Base-by-base conservation (phyloP, 257 asterid genomes). In the Solanum tarijense region DNA sequence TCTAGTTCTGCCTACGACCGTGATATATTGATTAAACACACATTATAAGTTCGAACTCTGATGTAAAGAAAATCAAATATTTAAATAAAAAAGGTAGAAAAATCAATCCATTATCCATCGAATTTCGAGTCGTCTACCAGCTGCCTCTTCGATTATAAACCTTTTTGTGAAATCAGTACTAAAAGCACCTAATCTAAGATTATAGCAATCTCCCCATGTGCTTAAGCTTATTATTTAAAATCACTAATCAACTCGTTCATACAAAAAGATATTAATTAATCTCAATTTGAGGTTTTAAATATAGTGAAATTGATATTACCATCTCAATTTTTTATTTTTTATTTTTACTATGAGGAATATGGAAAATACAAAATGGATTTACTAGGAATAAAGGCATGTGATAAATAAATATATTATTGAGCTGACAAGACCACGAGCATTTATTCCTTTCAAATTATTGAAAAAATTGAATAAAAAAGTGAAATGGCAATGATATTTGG, bases 181-280 rank as follows among this genome's bases (percentile, higher is more conserved):
- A 18, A 68, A 83, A 86, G 79, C 46, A 83, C 82, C 79, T 83
- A 87, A 32, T 46, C 74, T 55, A n/a, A 29, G 86, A 72, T 83
- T 74, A 43, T 32, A 52, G 7, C 76, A 84, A 87, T 85, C 89
- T 72, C 18, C 86, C 83, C 91, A 87, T 85, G 91, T 89, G 90
- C 88, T 84, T 12, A 87, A 72, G n/a, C 48, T 65, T 69, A 41
- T 86, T 75, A 86, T 41, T 41, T 13, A 85, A 78, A 86, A 68
- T 71, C 46, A 72, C 69, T 73, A 34, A 74, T 62, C n/a, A 34
- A 34, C 82, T 73, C 46, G 6, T 73, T 73, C 81, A 20, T 34
- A 20, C 4, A 34, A 35, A 73, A 5, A 73, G 6, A 16, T 18
- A 48, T 16, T 29, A 16, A 29, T 21, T 46, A 18, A 27, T 81